Evolutionary conservation across 352 stramenopile species (phyloP).

Genomic region (Globisporangium ultimum): DNA sequence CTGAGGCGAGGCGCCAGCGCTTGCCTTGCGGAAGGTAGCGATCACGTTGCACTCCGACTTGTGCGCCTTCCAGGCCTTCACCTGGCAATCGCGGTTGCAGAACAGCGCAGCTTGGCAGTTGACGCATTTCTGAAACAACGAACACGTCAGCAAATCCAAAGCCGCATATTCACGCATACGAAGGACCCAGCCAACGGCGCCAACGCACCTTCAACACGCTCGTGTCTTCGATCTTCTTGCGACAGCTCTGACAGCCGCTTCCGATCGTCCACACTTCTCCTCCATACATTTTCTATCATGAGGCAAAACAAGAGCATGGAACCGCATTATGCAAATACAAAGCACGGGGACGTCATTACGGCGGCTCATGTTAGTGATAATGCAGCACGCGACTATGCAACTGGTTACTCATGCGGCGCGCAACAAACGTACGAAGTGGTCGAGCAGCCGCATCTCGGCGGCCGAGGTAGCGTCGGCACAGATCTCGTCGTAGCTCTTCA

Average conservation of each 20-base stretch:
- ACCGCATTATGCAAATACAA: too few species aligned
- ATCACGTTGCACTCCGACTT: slow-evolving; percentile 65
- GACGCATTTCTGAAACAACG: slow-evolving; percentile 38
- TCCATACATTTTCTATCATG: slow-evolving; percentile 48
- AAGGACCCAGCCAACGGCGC: too few species aligned
- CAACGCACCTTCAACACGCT: slow-evolving; percentile 40
- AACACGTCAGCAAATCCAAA: neutral
- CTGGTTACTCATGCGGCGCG: too few species aligned
- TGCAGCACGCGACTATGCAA: too few species aligned
- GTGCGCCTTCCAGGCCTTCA: slow-evolving; percentile 50
- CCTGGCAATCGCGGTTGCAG: slow-evolving; percentile 57
- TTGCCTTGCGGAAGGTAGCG: slow-evolving; percentile 38
- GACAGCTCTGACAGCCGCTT: slow-evolving; percentile 52
- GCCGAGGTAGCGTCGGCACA: slow-evolving; percentile 58
- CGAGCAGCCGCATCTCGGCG: slow-evolving; percentile 60
- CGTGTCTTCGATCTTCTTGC: slow-evolving; percentile 37
- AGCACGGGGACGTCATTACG: too few species aligned
- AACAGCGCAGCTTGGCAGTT: slow-evolving; percentile 63
- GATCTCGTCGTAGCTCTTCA: slow-evolving; percentile 61
- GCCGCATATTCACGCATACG: neutral
- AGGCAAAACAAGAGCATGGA: neutral
- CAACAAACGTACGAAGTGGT: slow-evolving; percentile 54
- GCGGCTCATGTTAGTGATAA: too few species aligned
- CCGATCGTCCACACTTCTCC: slow-evolving; percentile 75
- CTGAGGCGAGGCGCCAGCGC: neutral